Base-by-base conservation (phyloP, 805 yeast genomes). In the Lipomyces anomalus region DNA sequence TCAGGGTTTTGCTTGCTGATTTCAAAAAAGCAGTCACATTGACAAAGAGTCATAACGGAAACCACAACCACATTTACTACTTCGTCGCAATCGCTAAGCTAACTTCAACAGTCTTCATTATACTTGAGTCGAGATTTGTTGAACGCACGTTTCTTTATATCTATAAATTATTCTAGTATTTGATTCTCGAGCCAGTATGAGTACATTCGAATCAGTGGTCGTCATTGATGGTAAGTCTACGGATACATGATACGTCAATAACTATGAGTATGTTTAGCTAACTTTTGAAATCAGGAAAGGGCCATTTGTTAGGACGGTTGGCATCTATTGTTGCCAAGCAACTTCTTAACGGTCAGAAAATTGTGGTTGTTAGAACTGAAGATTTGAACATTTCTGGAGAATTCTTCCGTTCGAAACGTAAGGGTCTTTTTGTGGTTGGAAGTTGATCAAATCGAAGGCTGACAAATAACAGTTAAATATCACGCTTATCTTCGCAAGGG, bases 401-500 rank as follows among this genome's bases (percentile, higher is more conserved):
- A 79, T 89, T 92, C 74, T 92, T 92, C 96, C 89, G 98, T 81
- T 87, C 90, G 84, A 92, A 92, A 79, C 84, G 57, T 47, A 53
- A 37, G 57, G 41, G 13, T 13, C 30, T 13, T 26, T 9, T 9
- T 13, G 30, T 13, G 11, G 30, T 26, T n/a, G n/a, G n/a, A n/a
- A n/a, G n/a, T n/a, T n/a, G n/a, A n/a, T n/a, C n/a, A n/a, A n/a
- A n/a, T n/a, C n/a, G n/a, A n/a, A n/a, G n/a, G n/a, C n/a, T n/a
- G n/a, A n/a, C n/a, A n/a, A 6, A 9, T 37, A 24, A 21, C 33
- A 50, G 55, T 90, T 76, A 92, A 92, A 85, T 92, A 88, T 92
- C 97, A 89, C 76, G 99, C 94, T 73, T 92, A 89, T 88, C 84
- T 92, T 76, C 89, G 98, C 83, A 92, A 92, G 83, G 85, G 94